phyloP scores from a whole-genome alignment of 139 green algal genomes.

The Chlorella vulgaris region DNA sequence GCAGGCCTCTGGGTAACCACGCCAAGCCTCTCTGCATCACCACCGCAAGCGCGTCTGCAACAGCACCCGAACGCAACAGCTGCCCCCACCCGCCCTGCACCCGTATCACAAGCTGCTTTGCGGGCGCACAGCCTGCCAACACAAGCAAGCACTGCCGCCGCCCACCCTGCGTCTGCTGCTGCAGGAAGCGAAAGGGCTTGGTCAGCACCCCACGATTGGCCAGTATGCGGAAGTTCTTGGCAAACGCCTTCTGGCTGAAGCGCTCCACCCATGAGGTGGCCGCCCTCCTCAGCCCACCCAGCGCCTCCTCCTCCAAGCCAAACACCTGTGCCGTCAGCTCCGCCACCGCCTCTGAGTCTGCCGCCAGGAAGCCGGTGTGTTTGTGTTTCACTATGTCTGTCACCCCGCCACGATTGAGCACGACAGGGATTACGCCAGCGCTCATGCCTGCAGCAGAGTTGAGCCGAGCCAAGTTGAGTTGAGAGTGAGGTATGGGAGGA shows the following conservation, averaged over 20 bases:
- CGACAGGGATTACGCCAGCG: slow-evolving; percentile 25
- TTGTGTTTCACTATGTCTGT: slow-evolving; percentile 29
- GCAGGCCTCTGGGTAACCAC: no score
- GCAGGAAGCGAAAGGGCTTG: slow-evolving; percentile 33
- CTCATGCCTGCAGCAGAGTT: slow-evolving; percentile 21
- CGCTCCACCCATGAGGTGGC: slow-evolving; percentile 7
- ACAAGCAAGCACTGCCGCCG: no score
- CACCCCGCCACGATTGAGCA: slow-evolving; percentile 29
- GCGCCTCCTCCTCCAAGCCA: neutral
- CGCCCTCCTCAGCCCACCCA: neutral
- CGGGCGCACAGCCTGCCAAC: neutral
- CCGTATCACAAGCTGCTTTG: neutral
- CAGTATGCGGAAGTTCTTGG: slow-evolving; percentile 19
- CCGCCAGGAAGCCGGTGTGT: slow-evolving; percentile 10
- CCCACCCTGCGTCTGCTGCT: slow-evolving; percentile 16
- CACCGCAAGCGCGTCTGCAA: no score
- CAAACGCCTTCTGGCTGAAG: slow-evolving; percentile 21
- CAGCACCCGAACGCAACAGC: no score
- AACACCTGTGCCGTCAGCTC: neutral
- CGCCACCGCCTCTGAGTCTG: neutral
- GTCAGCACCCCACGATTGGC: slow-evolving; percentile 9
- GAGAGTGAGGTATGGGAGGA: no score
- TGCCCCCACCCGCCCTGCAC: neutral
- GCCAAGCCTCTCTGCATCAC: no score
- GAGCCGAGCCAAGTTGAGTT: neutral